Percentiles rank a stretch among this genome's conserved stretches.
These are phyloP conservation scores for Penicillium paradoxum DNA, from an alignment of 495 filamentous ascomycete species.

Conservation along the genomic window DNA sequence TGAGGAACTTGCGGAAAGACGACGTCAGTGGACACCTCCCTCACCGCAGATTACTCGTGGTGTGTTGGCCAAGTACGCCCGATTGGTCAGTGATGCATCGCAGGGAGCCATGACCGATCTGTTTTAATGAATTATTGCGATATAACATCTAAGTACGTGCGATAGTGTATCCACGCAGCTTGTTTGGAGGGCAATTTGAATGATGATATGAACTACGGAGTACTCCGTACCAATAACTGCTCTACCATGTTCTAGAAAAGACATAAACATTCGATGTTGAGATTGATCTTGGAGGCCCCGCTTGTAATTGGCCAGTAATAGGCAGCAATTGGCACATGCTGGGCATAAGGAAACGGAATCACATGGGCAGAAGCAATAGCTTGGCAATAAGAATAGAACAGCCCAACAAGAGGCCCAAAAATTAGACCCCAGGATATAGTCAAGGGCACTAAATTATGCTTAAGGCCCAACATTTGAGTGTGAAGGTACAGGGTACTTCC, in stretches of 20 bases:
- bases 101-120: slow-evolving; percentile 59
- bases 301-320: slow-evolving; percentile 1
- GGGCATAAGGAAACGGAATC: background rate
- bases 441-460: background rate
- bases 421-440: background rate
- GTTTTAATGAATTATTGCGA: slow-evolving; percentile 24
- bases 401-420: background rate
- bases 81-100: slow-evolving; percentile 67
- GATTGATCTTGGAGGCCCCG: slow-evolving; percentile 2
- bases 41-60: slow-evolving; percentile 74
- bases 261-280: background rate
- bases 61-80: slow-evolving; percentile 85
- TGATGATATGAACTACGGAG: slow-evolving; percentile 4
- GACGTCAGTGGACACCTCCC: slow-evolving; percentile 69
- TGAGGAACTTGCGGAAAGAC: slow-evolving; percentile 64
- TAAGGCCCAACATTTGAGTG: background rate
- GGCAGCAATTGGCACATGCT: background rate
- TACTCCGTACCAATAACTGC: background rate
- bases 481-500: background rate
- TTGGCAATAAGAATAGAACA: background rate
- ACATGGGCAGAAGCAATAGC: too few relatives aligned
- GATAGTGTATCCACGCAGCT: background rate
- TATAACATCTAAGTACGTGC: background rate
- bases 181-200: background rate
- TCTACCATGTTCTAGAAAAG: slow-evolving; percentile 4